Evolutionary conservation across 2,329 filamentous ascomycete species (phyloP).

Genomic region (Pyrenophora tritici-repentis): DNA sequence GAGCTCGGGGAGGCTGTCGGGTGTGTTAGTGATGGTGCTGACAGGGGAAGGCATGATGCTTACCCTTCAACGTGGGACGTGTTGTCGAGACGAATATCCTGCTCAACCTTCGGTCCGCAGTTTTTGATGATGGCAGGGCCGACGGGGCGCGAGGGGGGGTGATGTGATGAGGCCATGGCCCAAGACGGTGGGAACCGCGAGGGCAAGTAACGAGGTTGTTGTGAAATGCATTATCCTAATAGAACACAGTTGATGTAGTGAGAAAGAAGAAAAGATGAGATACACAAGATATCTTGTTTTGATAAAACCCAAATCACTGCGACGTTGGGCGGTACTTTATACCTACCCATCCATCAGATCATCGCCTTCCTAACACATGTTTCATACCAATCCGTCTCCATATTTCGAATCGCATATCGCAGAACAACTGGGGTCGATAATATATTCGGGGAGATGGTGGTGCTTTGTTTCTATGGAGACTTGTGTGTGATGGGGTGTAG

Average conservation of each 20-base stretch:
- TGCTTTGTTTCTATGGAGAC: neutral
- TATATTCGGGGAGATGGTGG: conserved; percentile 1
- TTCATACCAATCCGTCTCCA: neutral
- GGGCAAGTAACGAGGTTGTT: conserved; percentile 15
- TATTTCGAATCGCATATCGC: neutral
- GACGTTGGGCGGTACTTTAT: neutral
- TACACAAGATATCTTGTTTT: neutral
- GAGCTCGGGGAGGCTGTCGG: conserved; percentile 35
- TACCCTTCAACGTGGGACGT: conserved; percentile 48
- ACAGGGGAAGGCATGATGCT: no score
- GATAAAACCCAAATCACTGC: neutral
- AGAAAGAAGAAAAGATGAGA: neutral
- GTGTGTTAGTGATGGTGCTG: no score
- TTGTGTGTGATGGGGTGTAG: neutral
- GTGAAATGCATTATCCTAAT: conserved; percentile 15
- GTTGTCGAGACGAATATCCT: conserved; percentile 56
- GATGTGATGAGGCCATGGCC: conserved; percentile 60
- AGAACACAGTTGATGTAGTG: conserved; percentile 1
- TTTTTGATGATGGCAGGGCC: conserved; percentile 56
- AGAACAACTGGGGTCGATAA: neutral
- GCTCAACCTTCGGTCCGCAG: conserved; percentile 59
- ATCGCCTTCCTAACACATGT: neutral
- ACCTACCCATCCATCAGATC: neutral
- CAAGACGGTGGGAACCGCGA: conserved; percentile 19
- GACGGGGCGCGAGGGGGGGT: conserved; percentile 56